Evolutionary conservation across 257 asterid species (phyloP).

Genomic region (Plectranthus barbatus): DNA sequence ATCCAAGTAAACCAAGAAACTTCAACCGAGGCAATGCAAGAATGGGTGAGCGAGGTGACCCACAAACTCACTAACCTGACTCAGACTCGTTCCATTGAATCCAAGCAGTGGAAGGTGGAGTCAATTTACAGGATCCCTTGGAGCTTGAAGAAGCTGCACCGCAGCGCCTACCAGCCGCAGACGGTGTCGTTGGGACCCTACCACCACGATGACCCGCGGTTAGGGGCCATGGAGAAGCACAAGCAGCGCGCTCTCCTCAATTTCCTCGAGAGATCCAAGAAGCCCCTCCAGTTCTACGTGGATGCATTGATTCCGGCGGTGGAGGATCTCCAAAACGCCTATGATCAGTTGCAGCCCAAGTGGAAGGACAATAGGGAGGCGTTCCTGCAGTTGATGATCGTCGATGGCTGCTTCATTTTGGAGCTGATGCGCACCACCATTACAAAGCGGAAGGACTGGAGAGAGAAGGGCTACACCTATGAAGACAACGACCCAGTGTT

Average conservation of each 20-base stretch:
- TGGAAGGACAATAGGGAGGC: neutral
- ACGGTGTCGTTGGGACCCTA: constrained; percentile 36
- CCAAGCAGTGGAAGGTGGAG: constrained; percentile 14
- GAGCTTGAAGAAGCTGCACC: constrained; percentile 2
- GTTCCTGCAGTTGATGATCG: neutral
- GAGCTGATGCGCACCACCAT: neutral
- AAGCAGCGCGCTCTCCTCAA: constrained; percentile 21
- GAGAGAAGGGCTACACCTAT: neutral
- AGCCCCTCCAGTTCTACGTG: neutral
- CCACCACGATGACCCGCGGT: neutral
- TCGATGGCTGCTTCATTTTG: neutral
- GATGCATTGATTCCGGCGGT: neutral
- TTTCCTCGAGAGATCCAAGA: constrained; percentile 9
- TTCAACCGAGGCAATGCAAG: neutral
- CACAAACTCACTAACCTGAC: neutral
- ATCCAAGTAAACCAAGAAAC: neutral
- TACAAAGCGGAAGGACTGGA: neutral
- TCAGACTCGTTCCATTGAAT: neutral
- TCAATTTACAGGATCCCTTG: constrained; percentile 26
- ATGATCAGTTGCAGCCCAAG: neutral
- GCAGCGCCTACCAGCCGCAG: constrained; percentile 23
- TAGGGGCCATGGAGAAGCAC: constrained; percentile 24
- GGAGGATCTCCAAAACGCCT: neutral
- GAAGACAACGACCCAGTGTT: constrained; percentile 13
- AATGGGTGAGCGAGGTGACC: neutral